Evolutionary conservation across 768 basidiomycete species (phyloP).

Genomic region (Leccinum fibrillosum): DNA sequence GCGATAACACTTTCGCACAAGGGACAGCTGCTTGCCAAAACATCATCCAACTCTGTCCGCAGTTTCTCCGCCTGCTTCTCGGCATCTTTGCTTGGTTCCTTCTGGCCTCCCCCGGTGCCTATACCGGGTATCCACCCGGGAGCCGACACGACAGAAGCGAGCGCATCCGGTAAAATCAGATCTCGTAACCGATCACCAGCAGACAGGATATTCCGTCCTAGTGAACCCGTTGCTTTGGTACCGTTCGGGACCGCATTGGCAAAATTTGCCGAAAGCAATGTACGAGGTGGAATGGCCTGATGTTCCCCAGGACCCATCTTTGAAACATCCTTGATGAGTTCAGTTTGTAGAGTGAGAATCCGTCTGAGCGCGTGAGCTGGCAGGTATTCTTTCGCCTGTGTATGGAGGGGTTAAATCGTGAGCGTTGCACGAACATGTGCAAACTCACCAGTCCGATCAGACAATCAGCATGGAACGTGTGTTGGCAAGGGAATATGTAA

Average conservation of each 20-base stretch:
- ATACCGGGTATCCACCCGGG: constrained; percentile 77
- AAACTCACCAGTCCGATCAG: constrained; percentile 83
- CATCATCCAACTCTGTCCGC: constrained; percentile 81
- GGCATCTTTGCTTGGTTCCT: constrained; percentile 43
- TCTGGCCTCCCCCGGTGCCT: constrained; percentile 44
- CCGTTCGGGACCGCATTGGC: constrained; percentile 57
- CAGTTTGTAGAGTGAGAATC: constrained; percentile 81
- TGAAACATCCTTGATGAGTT: constrained; percentile 62
- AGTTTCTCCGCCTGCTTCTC: constrained; percentile 69
- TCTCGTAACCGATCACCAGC: constrained; percentile 90
- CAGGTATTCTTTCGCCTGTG: constrained; percentile 92
- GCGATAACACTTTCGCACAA: constrained; percentile 88
- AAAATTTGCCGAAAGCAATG: constrained; percentile 76
- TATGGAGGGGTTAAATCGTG: constrained; percentile 1
- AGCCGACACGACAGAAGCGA: constrained; percentile 79
- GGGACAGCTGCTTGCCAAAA: constrained; percentile 87
- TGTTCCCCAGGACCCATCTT: constrained; percentile 32
- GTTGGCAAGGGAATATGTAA: constrained; percentile 98
- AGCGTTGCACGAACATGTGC: not conserved
- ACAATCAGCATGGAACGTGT: constrained; percentile 97
- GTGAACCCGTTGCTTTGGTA: constrained; percentile 58
- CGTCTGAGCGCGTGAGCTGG: constrained; percentile 78
- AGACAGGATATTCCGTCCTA: constrained; percentile 79
- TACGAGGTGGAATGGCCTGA: constrained; percentile 40
- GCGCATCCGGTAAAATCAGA: constrained; percentile 89